Conservation (phyloP, 148 eudicot species). For the Hydrangea macrophylla region DNA sequence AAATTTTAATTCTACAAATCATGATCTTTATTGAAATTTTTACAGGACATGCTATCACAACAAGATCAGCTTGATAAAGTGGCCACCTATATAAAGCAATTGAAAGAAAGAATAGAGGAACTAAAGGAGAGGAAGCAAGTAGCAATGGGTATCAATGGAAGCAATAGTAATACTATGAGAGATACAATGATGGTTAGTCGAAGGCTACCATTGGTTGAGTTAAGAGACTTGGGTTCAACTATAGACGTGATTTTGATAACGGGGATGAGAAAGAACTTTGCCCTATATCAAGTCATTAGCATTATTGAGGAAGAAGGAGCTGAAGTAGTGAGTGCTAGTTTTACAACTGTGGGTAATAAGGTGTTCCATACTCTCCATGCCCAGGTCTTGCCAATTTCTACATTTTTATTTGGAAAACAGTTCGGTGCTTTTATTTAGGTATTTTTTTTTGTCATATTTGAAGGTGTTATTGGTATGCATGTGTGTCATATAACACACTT, state of each 20-base stretch:
- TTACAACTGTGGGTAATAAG: constrained; percentile 15
- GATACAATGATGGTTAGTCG: not conserved
- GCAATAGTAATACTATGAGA: not conserved
- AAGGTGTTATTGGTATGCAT: too few relatives aligned
- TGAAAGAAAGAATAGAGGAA: constrained; percentile 29
- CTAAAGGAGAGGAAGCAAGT: constrained; percentile 15
- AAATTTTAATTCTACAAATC: too few relatives aligned
- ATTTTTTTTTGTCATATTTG: too few relatives aligned
- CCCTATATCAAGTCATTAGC: constrained; percentile 21
- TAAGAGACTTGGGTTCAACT: constrained; percentile 30
- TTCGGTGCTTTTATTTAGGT: too few relatives aligned
- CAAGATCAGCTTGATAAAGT: constrained; percentile 35
- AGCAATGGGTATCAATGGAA: not conserved
- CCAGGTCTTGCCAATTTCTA: constrained; percentile 28
- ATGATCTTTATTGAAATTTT: too few relatives aligned
- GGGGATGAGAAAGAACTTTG: constrained; percentile 10
- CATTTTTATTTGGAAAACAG: too few relatives aligned
- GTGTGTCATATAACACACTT: too few relatives aligned
- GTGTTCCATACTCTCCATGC: constrained; percentile 36
- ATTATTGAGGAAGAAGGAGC: constrained; percentile 50
- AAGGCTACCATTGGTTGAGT: constrained; percentile 21
- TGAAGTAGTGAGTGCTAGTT: constrained; percentile 31
- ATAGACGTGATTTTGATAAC: constrained; percentile 30
- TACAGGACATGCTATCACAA: constrained; percentile 32
- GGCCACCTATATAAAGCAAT: constrained; percentile 26